Evolutionary conservation across 176 grass and related monocot species (phyloP).

Genomic region (Areca catechu): DNA sequence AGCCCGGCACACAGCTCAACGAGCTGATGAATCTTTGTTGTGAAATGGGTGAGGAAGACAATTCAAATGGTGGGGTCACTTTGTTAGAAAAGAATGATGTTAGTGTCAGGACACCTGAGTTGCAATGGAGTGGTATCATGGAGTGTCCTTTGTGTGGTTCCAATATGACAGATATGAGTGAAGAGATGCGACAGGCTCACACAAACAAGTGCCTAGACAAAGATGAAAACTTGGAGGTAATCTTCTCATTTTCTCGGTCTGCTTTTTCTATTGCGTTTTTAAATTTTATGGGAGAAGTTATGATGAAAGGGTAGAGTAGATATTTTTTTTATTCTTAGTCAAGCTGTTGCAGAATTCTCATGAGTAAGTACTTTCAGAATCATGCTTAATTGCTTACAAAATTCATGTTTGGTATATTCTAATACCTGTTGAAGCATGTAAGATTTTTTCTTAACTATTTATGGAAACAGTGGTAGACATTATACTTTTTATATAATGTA

Average conservation of each 20-base stretch:
- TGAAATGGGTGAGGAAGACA: slow-evolving; percentile 23
- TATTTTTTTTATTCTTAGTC: too few species aligned
- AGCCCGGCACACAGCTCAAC: slow-evolving; percentile 71
- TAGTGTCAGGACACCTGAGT: slow-evolving; percentile 3
- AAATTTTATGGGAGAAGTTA: too few species aligned
- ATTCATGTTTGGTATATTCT: too few species aligned
- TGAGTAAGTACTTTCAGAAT: too few species aligned
- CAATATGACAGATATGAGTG: slow-evolving; percentile 58
- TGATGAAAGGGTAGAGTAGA: too few species aligned
- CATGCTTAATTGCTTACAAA: too few species aligned
- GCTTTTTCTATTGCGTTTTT: neutral
- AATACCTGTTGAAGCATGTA: too few species aligned
- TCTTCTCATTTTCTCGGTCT: neutral
- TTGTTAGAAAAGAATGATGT: slow-evolving; percentile 5
- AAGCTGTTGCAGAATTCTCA: too few species aligned
- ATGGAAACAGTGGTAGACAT: too few species aligned
- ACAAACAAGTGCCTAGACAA: slow-evolving; percentile 77
- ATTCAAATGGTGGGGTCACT: slow-evolving; percentile 14
- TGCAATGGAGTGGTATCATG: slow-evolving; percentile 21
- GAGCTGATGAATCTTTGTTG: slow-evolving; percentile 77
- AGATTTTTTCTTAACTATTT: too few species aligned
- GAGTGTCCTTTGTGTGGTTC: slow-evolving; percentile 73
- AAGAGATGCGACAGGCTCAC: slow-evolving; percentile 44
- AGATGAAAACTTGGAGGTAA: slow-evolving; percentile 43
- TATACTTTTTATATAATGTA: too few species aligned